A percentile compares a stretch with the other conserved stretches of the same genome.
These are phyloP conservation scores for Saccharomycopsis microspora DNA, from an alignment of 805 yeast genomes.

Conservation along the genomic window DNA sequence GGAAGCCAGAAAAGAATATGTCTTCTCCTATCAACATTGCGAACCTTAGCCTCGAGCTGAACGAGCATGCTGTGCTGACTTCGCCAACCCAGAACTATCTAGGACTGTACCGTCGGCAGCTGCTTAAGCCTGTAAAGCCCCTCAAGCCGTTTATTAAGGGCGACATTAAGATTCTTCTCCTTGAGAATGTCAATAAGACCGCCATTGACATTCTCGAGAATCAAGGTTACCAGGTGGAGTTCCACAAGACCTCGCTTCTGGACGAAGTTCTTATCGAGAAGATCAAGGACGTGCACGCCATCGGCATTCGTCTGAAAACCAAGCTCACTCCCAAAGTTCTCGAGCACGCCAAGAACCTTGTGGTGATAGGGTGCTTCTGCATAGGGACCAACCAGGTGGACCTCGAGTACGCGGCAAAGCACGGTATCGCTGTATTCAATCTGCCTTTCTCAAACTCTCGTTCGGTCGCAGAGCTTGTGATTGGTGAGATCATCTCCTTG, in stretches of 20 bases:
- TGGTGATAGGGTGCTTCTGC: slow-evolving; percentile 94
- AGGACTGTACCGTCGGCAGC: slow-evolving; percentile 28
- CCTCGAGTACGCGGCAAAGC: slow-evolving; percentile 78
- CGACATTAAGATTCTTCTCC: slow-evolving; percentile 80
- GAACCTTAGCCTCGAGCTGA: slow-evolving; percentile 7
- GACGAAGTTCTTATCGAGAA: slow-evolving; percentile 93
- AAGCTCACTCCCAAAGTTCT: slow-evolving; percentile 71
- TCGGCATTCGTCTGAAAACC: slow-evolving; percentile 97
- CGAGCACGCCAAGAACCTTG: slow-evolving; percentile 79
- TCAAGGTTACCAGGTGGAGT: slow-evolving; percentile 97
- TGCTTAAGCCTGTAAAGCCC: slow-evolving; percentile 48
- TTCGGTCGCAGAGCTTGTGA: slow-evolving; percentile 95
- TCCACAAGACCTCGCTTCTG: slow-evolving; percentile 75
- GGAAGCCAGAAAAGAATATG: not conserved
- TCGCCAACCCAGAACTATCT: slow-evolving; percentile 71
- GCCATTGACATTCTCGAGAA: slow-evolving; percentile 75
- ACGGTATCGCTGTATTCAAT: slow-evolving; percentile 94
- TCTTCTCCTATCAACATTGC: slow-evolving; percentile 13
- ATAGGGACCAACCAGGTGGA: slow-evolving; percentile 98
- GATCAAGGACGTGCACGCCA: slow-evolving; percentile 87
- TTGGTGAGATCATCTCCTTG: slow-evolving; percentile 85
- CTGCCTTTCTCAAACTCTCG: slow-evolving; percentile 98
- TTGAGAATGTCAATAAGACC: slow-evolving; percentile 89
- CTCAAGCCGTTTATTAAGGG: slow-evolving; percentile 93
- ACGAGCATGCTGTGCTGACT: slow-evolving; percentile 57